Evolutionary conservation across 169 alveolate species (phyloP).

Genomic region (Plasmodium vivax): DNA sequence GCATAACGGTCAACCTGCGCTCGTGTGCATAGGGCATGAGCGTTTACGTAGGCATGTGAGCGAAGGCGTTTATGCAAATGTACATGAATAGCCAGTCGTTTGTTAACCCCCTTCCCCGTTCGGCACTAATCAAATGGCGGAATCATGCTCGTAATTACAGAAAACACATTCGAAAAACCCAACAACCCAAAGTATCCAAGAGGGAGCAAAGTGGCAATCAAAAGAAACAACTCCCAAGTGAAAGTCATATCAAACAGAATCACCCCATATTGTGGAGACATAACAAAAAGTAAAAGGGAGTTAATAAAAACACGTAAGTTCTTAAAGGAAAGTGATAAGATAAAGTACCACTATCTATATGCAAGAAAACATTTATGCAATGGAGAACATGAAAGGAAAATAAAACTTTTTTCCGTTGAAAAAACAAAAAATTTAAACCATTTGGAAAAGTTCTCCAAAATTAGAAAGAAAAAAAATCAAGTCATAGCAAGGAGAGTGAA

Average conservation of each 20-base stretch:
- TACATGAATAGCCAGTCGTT: not conserved
- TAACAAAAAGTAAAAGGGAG: slow-evolving; percentile 25
- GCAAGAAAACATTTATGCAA: slow-evolving; percentile 26
- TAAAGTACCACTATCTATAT: slow-evolving; percentile 26
- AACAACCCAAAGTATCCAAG: slow-evolving; percentile 13
- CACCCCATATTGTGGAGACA: slow-evolving; percentile 66
- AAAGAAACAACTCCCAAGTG: slow-evolving; percentile 45
- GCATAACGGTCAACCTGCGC: slow-evolving; percentile 4
- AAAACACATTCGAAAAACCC: slow-evolving; percentile 39
- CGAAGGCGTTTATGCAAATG: not conserved
- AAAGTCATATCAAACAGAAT: slow-evolving; percentile 68
- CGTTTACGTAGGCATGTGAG: not conserved
- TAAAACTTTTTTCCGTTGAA: not conserved
- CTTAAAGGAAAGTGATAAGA: slow-evolving; percentile 20
- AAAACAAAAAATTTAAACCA: slow-evolving; percentile 17
- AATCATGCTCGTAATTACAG: slow-evolving; percentile 71
- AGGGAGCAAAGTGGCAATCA: slow-evolving; percentile 15
- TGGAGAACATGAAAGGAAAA: slow-evolving; percentile 19
- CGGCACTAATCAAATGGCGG: slow-evolving; percentile 11
- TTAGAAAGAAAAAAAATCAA: slow-evolving; percentile 32
- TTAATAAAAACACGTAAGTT: slow-evolving; percentile 64
- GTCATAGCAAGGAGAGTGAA: slow-evolving; percentile 57
- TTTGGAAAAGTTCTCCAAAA: slow-evolving; percentile 37
- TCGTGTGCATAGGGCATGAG: not conserved
- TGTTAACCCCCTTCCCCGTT: not conserved